A percentile compares a stretch with the other conserved stretches of the same genome.
Conservation (phyloP, 352 stramenopile species). For the Lagenidium giganteum region DNA sequence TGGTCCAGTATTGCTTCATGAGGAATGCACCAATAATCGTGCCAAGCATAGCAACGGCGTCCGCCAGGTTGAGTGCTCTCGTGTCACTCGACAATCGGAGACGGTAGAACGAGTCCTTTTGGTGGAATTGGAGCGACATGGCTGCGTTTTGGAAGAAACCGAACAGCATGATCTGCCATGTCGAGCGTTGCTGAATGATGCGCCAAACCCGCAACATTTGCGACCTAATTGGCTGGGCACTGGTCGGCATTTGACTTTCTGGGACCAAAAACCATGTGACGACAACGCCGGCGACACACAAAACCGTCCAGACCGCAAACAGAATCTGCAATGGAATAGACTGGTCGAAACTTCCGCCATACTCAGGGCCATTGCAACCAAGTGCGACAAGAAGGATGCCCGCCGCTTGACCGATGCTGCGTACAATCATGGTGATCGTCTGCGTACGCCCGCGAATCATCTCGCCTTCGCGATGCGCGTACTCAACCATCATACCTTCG, state of each 20-base stretch:
- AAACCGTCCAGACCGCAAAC: background rate
- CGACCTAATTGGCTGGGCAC: background rate
- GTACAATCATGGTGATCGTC: constrained; percentile 9
- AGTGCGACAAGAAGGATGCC: constrained; percentile 2
- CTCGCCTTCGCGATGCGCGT: constrained; percentile 14
- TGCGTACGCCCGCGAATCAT: constrained; percentile 13
- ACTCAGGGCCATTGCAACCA: constrained; percentile 4
- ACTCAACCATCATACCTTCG: constrained; percentile 22
- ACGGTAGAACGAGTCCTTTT: too few species aligned
- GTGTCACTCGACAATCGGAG: too few species aligned
- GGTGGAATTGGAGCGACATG: too few species aligned
- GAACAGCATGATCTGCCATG: constrained; percentile 5
- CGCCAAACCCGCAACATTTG: constrained; percentile 2
- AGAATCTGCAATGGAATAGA: background rate
- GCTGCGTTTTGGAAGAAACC: background rate
- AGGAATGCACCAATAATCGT: too few species aligned
- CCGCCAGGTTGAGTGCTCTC: too few species aligned
- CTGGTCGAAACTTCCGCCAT: constrained; percentile 2
- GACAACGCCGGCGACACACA: background rate
- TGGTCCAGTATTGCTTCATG: too few species aligned
- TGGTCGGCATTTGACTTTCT: background rate
- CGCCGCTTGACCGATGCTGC: constrained; percentile 9
- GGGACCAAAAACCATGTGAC: background rate
- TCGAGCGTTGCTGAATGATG: constrained; percentile 1
- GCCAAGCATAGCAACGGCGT: too few species aligned